phyloP scores from a whole-genome alignment of 495 filamentous ascomycete species.

The Amniculicola lignicola region DNA sequence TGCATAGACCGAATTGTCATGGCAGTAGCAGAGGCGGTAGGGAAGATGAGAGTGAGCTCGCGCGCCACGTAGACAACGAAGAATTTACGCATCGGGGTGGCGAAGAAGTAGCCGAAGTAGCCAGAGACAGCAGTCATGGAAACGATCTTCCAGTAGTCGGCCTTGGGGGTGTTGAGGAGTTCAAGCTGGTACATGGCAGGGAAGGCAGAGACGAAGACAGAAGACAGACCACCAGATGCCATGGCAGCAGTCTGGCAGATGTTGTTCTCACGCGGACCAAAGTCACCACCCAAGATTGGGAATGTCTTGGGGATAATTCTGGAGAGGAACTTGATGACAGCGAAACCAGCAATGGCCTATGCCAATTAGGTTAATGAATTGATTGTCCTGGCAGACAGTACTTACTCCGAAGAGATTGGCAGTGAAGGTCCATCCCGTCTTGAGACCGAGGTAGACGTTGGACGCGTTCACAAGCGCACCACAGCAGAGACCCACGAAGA shows the following conservation, averaged over 20 bases:
- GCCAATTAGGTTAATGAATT: neutral
- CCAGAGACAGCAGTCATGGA: conserved; percentile 60
- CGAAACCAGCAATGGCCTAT: conserved; percentile 62
- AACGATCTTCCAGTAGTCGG: conserved; percentile 58
- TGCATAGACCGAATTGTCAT: conserved; percentile 66
- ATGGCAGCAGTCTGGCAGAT: conserved; percentile 64
- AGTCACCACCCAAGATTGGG: conserved; percentile 58
- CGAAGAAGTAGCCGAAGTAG: conserved; percentile 69
- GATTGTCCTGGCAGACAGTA: neutral
- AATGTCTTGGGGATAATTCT: conserved; percentile 47
- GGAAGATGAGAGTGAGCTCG: conserved; percentile 62
- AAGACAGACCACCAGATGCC: conserved; percentile 60
- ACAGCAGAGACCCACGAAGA: conserved; percentile 55
- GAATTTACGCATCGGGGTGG: conserved; percentile 62
- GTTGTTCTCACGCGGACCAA: conserved; percentile 66
- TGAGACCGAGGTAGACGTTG: conserved; percentile 65
- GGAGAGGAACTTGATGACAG: conserved; percentile 57
- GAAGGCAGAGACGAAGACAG: conserved; percentile 61
- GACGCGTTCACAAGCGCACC: conserved; percentile 62
- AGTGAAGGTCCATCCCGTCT: conserved; percentile 63
- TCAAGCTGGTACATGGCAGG: conserved; percentile 61
- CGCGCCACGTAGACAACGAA: conserved; percentile 64
- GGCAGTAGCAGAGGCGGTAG: conserved; percentile 59
- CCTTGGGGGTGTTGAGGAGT: conserved; percentile 51
- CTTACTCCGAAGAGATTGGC: conserved; percentile 47